These are phyloP conservation scores for Colletotrichum sp. DNA, from an alignment of 2,329 filamentous ascomycete genomes.

Conservation along the genomic window DNA sequence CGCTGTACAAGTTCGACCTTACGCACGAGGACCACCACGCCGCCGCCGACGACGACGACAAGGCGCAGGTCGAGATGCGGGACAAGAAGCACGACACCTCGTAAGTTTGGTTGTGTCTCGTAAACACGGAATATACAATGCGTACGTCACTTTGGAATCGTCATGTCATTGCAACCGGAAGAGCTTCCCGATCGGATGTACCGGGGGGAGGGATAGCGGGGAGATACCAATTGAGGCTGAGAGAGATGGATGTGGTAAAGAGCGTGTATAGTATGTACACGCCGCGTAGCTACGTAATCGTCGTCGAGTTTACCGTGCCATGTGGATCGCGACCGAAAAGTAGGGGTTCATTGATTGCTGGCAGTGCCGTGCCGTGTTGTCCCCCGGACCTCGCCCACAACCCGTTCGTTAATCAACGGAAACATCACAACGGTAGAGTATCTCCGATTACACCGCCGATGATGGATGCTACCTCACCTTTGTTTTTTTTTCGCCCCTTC, in stretches of 20 bases:
- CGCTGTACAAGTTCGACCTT: constrained; percentile 46
- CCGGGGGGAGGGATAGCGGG: not conserved
- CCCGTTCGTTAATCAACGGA: not conserved
- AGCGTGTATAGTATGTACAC: not conserved
- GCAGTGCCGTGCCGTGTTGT: not conserved
- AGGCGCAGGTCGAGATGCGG: constrained; percentile 43
- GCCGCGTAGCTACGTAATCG: constrained; percentile 1
- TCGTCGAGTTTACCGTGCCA: not conserved
- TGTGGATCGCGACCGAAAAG: not conserved
- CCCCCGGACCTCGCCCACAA: not conserved
- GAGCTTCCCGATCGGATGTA: not conserved
- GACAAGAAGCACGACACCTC: constrained; percentile 25
- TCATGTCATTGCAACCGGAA: not conserved
- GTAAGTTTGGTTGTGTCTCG: not conserved
- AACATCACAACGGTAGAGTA: not conserved
- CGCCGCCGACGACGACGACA: constrained; percentile 37
- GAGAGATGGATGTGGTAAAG: not conserved
- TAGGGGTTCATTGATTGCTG: not conserved
- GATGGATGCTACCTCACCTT: not conserved
- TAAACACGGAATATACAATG: not conserved
- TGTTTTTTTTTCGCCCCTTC: not conserved
- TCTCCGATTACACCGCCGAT: not conserved
- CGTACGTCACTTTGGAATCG: not conserved
- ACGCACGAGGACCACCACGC: constrained; percentile 27
- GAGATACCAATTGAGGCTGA: not conserved